Base-by-base conservation (phyloP, 2,329 filamentous ascomycete species). In the Rhinocladiella mackenziei region DNA sequence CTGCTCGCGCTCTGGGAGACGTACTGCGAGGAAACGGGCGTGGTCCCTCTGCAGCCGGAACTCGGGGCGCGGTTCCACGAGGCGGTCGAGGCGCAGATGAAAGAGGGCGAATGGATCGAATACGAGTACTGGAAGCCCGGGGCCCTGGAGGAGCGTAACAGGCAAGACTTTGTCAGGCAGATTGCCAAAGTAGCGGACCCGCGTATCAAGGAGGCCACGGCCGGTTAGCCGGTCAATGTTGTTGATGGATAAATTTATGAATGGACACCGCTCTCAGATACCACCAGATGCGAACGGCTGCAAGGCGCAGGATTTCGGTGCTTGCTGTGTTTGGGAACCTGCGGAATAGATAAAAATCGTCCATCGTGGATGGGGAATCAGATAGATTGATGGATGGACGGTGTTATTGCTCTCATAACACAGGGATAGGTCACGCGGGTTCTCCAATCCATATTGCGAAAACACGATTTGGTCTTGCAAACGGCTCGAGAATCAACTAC, bases 41-140 rank as follows among this genome's bases (percentile, higher is more conserved):
- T 63, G 6, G 55, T 56, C 17, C 76, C 77, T 18, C 61, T 81
- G 29, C 74, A 73, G 38, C 78, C 76, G 1, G 77, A 76, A 49
- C 59, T 81, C 31, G 78, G 78, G 0, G 64, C 72, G 2, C 41
- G 54, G 5, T 81, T 74, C 65, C 65, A 82, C 39, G 75, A 75
- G 44, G 77, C 76, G 0, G 78, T 75, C 55, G 78, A 82, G 60
- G 77, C 74, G 47, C 77, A 81, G 67, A 81, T 81, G 78, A 74
- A 74, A 0, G 77, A 82, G 60, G 78, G 81, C 56, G 76, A 73
- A 5, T 81, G 77, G 78, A 80, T 81, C 63, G 77, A 81, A 62
- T 80, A 79, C 59, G 76, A 81, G 60, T 81, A 81, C 52, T 82
- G 77, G 77, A 74, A 75, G 48, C 65, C 69, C 3, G 74, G 74